Evolutionary conservation across 176 grass and related monocot genomes (phyloP).

Genomic region (sorghum (Sorghum bicolor)): DNA sequence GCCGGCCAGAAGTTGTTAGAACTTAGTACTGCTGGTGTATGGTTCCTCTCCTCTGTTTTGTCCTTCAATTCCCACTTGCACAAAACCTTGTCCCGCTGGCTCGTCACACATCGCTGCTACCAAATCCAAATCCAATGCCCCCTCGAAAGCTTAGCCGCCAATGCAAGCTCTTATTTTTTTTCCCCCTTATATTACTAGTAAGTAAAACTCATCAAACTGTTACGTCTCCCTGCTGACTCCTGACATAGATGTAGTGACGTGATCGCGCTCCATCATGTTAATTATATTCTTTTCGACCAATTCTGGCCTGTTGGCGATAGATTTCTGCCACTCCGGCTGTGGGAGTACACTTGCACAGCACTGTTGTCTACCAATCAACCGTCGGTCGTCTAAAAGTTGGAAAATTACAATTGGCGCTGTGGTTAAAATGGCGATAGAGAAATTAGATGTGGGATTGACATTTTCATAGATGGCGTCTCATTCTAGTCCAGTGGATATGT

Average conservation of each 20-base stretch:
- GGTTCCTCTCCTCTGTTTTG: background rate
- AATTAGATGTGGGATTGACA: too few relatives aligned
- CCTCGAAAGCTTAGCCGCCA: background rate
- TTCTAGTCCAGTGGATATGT: too few relatives aligned
- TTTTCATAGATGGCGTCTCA: too few relatives aligned
- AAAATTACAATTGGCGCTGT: too few relatives aligned
- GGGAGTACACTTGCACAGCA: too few relatives aligned
- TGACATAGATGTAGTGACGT: slow-evolving; percentile 2
- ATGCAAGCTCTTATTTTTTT: background rate
- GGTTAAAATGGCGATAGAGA: too few relatives aligned
- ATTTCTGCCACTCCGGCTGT: background rate
- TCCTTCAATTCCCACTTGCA: background rate
- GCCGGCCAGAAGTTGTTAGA: background rate
- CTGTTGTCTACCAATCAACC: too few relatives aligned
- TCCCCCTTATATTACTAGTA: background rate
- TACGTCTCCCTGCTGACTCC: background rate
- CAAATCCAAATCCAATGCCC: background rate
- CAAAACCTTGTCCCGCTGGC: background rate
- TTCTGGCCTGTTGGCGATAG: background rate
- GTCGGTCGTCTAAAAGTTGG: too few relatives aligned
- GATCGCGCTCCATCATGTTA: background rate
- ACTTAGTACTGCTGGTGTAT: background rate
- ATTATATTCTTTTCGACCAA: background rate
- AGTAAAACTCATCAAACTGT: background rate
- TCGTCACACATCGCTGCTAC: background rate